phyloP scores from a whole-genome alignment of 768 basidiomycete species.

The Suillus decipiens region DNA sequence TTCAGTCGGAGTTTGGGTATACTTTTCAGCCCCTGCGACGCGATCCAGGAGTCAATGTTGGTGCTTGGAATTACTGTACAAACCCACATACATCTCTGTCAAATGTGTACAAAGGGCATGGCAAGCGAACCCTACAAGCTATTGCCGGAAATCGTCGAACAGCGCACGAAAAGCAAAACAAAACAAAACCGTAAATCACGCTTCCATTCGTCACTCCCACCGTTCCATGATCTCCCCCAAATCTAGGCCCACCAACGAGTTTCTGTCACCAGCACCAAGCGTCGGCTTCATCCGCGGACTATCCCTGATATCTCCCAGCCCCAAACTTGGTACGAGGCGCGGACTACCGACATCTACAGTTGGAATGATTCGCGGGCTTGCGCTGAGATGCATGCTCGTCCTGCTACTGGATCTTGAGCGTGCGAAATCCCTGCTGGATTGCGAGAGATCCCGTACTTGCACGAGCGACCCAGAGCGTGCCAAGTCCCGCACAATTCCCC shows the following conservation, averaged over 20 bases:
- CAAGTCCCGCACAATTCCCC: neutral
- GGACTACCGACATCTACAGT: constrained; percentile 29
- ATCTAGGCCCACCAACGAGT: constrained; percentile 2
- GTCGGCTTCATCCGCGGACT: constrained; percentile 8
- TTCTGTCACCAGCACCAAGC: constrained; percentile 5
- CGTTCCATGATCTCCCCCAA: neutral
- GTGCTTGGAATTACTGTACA: too few relatives aligned
- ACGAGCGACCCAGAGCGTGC: constrained; percentile 35
- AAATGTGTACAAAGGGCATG: constrained; percentile 1
- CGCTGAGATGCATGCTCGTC: constrained; percentile 36
- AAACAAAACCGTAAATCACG: neutral
- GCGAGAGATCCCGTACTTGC: constrained; percentile 10
- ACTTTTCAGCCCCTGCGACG: too few relatives aligned
- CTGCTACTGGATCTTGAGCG: constrained; percentile 47
- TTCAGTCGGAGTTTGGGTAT: too few relatives aligned
- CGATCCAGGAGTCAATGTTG: too few relatives aligned
- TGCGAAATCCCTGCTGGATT: constrained; percentile 29
- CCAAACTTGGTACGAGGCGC: neutral
- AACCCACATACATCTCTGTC: too few relatives aligned
- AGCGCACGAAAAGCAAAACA: neutral
- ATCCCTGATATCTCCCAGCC: neutral
- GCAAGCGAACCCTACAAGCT: neutral
- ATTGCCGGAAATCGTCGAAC: neutral
- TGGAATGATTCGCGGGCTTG: constrained; percentile 35
- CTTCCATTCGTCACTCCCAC: neutral